Base-by-base conservation (phyloP, 495 filamentous ascomycete genomes). In the Penicillium bovifimosum region DNA sequence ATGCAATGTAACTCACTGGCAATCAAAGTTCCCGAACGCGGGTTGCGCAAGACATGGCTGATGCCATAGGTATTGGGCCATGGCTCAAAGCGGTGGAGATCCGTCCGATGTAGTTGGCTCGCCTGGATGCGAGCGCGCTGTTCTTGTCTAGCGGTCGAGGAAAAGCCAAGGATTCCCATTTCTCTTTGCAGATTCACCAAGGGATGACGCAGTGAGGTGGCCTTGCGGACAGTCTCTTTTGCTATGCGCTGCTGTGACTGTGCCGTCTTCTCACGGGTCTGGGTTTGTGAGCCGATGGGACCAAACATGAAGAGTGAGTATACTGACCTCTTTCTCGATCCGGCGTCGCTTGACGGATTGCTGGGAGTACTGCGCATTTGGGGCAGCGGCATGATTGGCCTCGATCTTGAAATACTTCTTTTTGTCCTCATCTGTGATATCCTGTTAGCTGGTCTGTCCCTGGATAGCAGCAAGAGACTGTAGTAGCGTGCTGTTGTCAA, bases 371-470 rank as follows among this genome's bases (percentile, higher is more conserved):
- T 74, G 68, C 13, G 73, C 57, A 34, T 66, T 71, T 9, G 65
- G 52, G 11, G 73, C 60, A 1, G 73, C 78, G 24, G 64, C 62
- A 63, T 81, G 78, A 53, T 73, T 73, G 18, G 75, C 65, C 41
- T 72, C 69, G 47, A 83, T 76, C 31, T 71, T 73, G 62, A 82
- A 84, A 57, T 84, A 84, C 48, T 80, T 82, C 40, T 76, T 76
- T 62, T 79, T 81, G 33, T 78, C 76, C 11, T 60, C 54, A 58
- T 82, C 80, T 50, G 46, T 36, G 34, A 45, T 20, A n/a, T 18
- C 8, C 32, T 4, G 46, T 48, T 24, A 48, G 34, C 13, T 24
- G 20, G 20, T 4, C 20, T 24, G 20, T 24, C 20, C 20, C 20
- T 24, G 20, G 20, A 24, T 24, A 24, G 20, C 20, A 24, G 20